phyloP scores from a whole-genome alignment of 352 stramenopile genomes.

The Phytophthora multivora region DNA sequence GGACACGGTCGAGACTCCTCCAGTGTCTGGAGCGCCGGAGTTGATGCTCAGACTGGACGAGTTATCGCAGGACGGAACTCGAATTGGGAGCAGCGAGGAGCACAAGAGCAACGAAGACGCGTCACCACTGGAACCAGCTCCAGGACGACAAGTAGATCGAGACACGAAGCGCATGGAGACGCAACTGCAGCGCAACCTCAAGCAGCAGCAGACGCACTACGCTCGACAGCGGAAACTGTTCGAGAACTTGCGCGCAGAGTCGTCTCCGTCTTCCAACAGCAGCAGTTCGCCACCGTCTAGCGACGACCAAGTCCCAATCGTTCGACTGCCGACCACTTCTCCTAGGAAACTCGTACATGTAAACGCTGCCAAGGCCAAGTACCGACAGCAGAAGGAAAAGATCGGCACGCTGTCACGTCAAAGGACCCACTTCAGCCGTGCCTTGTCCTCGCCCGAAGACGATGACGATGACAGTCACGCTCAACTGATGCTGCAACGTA shows the following conservation, averaged over 20 bases:
- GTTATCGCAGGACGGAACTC: slow-evolving; percentile 33
- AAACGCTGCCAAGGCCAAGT: slow-evolving; percentile 4
- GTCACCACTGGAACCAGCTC: not conserved
- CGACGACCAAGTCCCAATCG: not conserved
- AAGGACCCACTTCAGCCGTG: not conserved
- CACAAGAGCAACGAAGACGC: slow-evolving; percentile 12
- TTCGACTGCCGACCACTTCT: not conserved
- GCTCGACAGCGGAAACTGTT: slow-evolving; percentile 63
- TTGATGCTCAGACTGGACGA: slow-evolving; percentile 55
- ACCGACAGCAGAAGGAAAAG: slow-evolving; percentile 4
- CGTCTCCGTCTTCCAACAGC: slow-evolving; percentile 17
- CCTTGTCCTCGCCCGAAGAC: slow-evolving; percentile 17
- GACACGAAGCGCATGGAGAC: slow-evolving; percentile 46
- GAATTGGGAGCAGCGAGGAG: slow-evolving; percentile 3
- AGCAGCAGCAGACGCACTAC: slow-evolving; percentile 68
- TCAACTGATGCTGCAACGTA: slow-evolving; percentile 31
- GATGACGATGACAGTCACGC: slow-evolving; percentile 32
- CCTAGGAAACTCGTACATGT: slow-evolving; percentile 6
- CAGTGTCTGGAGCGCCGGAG: slow-evolving; percentile 3
- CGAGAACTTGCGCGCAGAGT: slow-evolving; percentile 45
- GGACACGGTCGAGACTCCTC: slow-evolving; percentile 8
- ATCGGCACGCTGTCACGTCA: slow-evolving; percentile 5
- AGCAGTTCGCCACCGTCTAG: slow-evolving; percentile 6
- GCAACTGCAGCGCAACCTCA: slow-evolving; percentile 57
- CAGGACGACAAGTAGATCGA: slow-evolving; percentile 20